These are phyloP conservation scores for Suillus fuscotomentosus DNA, from an alignment of 768 basidiomycete genomes.

Conservation along the genomic window DNA sequence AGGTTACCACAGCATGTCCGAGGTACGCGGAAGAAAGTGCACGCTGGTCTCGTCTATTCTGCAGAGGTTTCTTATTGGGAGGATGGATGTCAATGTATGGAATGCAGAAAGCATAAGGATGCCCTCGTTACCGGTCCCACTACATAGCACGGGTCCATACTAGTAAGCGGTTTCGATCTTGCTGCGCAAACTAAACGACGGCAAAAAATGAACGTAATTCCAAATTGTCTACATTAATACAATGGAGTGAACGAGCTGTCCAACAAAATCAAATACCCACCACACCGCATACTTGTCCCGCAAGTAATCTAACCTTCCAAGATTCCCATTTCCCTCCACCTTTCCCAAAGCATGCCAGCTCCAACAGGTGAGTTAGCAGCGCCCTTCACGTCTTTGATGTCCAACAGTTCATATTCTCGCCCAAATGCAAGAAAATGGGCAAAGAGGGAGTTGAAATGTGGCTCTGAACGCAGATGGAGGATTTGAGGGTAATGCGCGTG, in stretches of 20 bases:
- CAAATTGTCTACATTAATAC: slow-evolving; percentile 1
- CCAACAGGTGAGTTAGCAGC: slow-evolving; percentile 60
- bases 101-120: no score
- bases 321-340: slow-evolving; percentile 87
- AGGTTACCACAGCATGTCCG: background rate
- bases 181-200: background rate
- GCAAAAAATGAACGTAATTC: background rate
- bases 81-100: no score
- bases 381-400: slow-evolving; percentile 85
- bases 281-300: background rate
- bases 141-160: no score
- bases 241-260: background rate
- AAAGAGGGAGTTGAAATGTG: slow-evolving; percentile 96
- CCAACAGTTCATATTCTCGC: slow-evolving; percentile 87
- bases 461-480: slow-evolving; percentile 90
- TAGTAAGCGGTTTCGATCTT: background rate
- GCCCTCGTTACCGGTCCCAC: no score
- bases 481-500: slow-evolving; percentile 91
- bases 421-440: slow-evolving; percentile 98
- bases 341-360: slow-evolving; percentile 79
- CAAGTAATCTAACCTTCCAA: slow-evolving; percentile 38
- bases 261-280: background rate
- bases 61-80: no score
- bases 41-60: no score
- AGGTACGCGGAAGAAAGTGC: no score